These are phyloP conservation scores for Yamadazyma laniorum DNA, from an alignment of 805 yeast species.

Conservation along the genomic window DNA sequence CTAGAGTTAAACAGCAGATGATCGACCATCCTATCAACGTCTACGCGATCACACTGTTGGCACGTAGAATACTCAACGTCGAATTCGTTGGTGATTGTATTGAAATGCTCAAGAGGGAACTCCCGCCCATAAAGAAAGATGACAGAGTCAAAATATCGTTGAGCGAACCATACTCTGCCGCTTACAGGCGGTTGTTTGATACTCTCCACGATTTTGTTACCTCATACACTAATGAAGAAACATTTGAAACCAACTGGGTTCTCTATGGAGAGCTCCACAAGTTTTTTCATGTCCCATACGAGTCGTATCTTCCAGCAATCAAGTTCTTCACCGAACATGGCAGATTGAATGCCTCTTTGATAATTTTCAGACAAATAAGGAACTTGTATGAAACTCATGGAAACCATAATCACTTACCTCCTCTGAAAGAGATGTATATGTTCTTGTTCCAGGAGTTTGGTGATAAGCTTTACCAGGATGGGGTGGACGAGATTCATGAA, in stretches of 20 bases:
- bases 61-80: slow-evolving; percentile 28
- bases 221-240: slow-evolving; percentile 26
- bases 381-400: slow-evolving; percentile 52
- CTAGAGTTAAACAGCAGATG: slow-evolving; percentile 37
- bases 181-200: slow-evolving; percentile 29
- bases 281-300: slow-evolving; percentile 56
- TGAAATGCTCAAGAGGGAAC: slow-evolving; percentile 40
- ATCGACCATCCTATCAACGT: slow-evolving; percentile 24
- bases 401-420: slow-evolving; percentile 23
- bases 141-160: slow-evolving; percentile 26
- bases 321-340: slow-evolving; percentile 51
- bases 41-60: slow-evolving; percentile 27
- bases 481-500: slow-evolving; percentile 62
- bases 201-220: slow-evolving; percentile 30
- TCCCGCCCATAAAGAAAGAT: slow-evolving; percentile 35
- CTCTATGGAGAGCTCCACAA: slow-evolving; percentile 56
- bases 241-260: slow-evolving; percentile 52
- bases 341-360: slow-evolving; percentile 60
- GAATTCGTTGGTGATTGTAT: slow-evolving; percentile 42
- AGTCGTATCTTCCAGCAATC: slow-evolving; percentile 58
- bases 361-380: slow-evolving; percentile 60
- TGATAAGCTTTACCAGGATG: slow-evolving; percentile 55
- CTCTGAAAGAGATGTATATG: slow-evolving; percentile 52
- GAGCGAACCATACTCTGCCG: slow-evolving; percentile 20
- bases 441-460: slow-evolving; percentile 64